Percentiles rank a stretch among this genome's conserved stretches.
Evolutionary conservation across 106 monocot genomes (phyloP).

Genomic region (Agapanthus africanus): DNA sequence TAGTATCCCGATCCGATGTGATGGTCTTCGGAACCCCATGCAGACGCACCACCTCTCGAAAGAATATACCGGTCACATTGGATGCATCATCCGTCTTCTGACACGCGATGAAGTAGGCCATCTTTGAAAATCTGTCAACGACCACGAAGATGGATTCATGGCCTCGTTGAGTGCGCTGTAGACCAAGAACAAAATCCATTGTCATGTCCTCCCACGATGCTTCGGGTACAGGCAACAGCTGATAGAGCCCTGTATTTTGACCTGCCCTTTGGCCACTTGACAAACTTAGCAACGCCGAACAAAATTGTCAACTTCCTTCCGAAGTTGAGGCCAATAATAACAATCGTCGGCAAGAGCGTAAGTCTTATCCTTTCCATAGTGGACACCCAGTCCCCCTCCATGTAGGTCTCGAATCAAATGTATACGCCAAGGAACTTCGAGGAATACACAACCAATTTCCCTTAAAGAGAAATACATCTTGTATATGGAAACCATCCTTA

Average conservation of each 20-base stretch:
- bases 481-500: background rate
- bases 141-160: background rate
- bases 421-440: background rate
- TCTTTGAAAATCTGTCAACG: background rate
- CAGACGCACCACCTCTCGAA: background rate
- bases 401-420: background rate
- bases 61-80: background rate
- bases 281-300: background rate
- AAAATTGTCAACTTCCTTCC: background rate
- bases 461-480: background rate
- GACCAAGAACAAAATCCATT: background rate
- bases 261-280: background rate
- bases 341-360: background rate
- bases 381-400: background rate
- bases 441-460: background rate
- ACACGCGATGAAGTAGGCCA: slow-evolving; percentile 1
- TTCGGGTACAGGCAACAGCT: background rate
- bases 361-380: background rate
- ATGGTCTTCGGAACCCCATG: background rate
- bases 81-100: background rate
- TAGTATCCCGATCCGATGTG: background rate
- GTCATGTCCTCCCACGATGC: background rate
- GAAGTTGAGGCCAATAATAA: slow-evolving; percentile 7
- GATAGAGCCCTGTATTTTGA: background rate
- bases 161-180: background rate